Evolutionary conservation across 345 rosid species (phyloP), one percentile per base, ranked within the genome.

Genomic region (Salix udensis): DNA sequence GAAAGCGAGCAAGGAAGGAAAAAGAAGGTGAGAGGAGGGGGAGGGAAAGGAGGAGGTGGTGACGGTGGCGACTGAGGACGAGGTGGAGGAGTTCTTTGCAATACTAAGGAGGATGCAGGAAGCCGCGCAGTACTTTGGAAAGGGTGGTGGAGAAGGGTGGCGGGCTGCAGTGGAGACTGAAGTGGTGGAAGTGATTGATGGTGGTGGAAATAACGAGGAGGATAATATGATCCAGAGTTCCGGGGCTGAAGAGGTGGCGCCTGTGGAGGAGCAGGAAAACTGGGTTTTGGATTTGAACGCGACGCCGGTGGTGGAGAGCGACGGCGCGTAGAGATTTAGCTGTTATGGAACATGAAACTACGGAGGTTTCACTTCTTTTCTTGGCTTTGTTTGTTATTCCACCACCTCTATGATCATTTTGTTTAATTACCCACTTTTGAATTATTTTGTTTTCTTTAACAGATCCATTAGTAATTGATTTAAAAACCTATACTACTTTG

Each of bases 31-130:
- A 48, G 74, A 7, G 53, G 19, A 23, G 67, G 48, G n/a, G 48
- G 58, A 13, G 69, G 48, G 1, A 26, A 31, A 46, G 11, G 69
- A 67, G n/a, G 73, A 21, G n/a, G 75, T 4, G 75, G 19, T 7
- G 67, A n/a, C 11, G 31, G 65, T 26, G 37, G 60, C 82, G 13
- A 74, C 71, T 34, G 82, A 79, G 44, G 78, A 74, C 34, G 74
- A 79, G 68, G 82, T 79, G 40, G 82, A 79, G 66, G 82, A 79
- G 48, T 79, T 79, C 67, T 79, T 68, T 39, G 74, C 82, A 9
- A 79, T 79, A 24, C 58, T 79, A 26, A 65, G 70, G 66, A 70
- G 78, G 58, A 69, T 79, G 82, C 82, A 74, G 67, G 74, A 48
- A 5, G 82, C 77, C 4, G 70, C 39, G 21, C 69, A 64, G 82